Evolutionary conservation across 2,329 filamentous ascomycete species (phyloP), one percentile per base, ranked within the genome.

Genomic region (Pestalotiopsis fici): DNA sequence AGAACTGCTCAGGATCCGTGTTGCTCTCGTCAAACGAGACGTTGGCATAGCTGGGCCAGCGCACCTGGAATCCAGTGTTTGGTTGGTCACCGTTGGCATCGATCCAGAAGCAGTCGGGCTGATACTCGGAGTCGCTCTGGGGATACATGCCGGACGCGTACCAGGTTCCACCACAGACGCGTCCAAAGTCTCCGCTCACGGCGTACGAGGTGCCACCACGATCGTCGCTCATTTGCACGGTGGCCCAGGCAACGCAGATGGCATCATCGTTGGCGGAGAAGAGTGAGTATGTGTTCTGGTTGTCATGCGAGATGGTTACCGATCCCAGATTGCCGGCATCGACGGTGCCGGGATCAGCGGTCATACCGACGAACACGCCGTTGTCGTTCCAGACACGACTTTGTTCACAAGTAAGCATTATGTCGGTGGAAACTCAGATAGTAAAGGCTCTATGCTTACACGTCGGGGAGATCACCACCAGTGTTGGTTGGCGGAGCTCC

Each of bases 241-340:
- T 35, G 11, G 66, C 65, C 21, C 67, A 70, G 12, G 74, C 72
- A 15, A 75, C 67, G 59, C 74, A 75, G 23, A 76, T 71, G 25
- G 73, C 71, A 18, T 76, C 67, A 12, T 72, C 67, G 56, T 75
- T 73, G 13, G 66, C 75, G 2, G 74, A 69, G 67, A 77, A 75
- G 9, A 77, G 73, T 0, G 75, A 62, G 54, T 77, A 77, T 1
- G 71, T 68, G 0, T 71, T 68, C 31, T 74, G 69, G 47, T 74
- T 68, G 4, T 65, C 71, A 21, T 70, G 47, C 23, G 67, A 6
- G 11, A 35, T 35, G 11, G 31, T 35, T 11, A 35, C 31, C 31
- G 69, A 77, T 7, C 31, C 31, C 6, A 35, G 7, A 2, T 35
- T 35, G 1, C 31, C 31, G 31, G 31, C 31, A 1, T 35, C 31